Evolutionary conservation across 2,329 filamentous ascomycete genomes (phyloP), one percentile per base, ranked within the genome.

Genomic region (Esteya vermicola): DNA sequence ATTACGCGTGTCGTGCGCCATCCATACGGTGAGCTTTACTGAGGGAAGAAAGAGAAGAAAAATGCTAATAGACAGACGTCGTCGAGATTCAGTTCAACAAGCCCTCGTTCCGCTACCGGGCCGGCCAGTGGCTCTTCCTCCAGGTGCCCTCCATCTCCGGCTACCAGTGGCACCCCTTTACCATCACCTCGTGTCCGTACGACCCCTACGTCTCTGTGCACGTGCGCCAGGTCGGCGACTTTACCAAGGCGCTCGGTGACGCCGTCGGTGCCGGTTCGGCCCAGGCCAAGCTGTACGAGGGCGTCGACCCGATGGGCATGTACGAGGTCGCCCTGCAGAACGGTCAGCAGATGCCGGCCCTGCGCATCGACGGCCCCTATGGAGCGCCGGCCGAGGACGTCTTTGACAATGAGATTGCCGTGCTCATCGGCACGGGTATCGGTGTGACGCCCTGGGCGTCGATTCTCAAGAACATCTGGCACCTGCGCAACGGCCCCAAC

Each of bases 141-240:
- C 89, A 96, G 58, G 79, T 93, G 20, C 91, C 91, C 0, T 80
- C 83, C 7, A 76, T 98, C 40, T 94, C 85, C 48, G 75, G 70
- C 51, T 79, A 85, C 55, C 86, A 98, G 64, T 98, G 91, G 91
- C 91, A 98, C 62, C 91, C 91, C 1, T 98, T 96, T 58, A 98
- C 91, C 54, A 96, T 98, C 60, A 98, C 91, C 3, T 96, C 91
- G 9, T 98, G 91, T 61, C 91, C 91, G 6, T 91, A 85, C 54
- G 91, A 98, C 52, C 83, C 85, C 1, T 96, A 96, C 55, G 77
- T 96, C 49, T 94, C 85, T 30, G 74, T 98, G 23, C 91, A 98
- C 59, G 79, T 98, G 43, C 83, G 91, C 36, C 91, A 96, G 64
- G 89, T 96, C 7, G 91, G 91, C 49, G 91, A 98, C 63, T 98